A percentile compares a stretch with the other conserved stretches of the same genome.
phyloP scores from a whole-genome alignment of 2,329 filamentous ascomycete species.

The Colletotrichum tropicicola region DNA sequence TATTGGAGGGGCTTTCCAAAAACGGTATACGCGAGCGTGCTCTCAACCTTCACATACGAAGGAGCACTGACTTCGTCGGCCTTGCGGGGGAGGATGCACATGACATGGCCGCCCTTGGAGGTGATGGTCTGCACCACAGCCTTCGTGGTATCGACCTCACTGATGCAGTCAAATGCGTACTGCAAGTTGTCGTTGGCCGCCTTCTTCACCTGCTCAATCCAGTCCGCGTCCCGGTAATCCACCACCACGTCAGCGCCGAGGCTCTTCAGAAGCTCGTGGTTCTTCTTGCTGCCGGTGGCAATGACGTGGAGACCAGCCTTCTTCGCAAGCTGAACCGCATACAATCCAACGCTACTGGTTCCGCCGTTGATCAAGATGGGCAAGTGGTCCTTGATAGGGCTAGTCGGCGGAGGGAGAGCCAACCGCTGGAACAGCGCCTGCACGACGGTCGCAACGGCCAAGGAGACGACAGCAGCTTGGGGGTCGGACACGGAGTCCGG shows the following conservation, averaged over 20 bases:
- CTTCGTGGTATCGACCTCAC: constrained; percentile 39
- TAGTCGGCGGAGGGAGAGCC: constrained; percentile 7
- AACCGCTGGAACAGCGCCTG: constrained; percentile 26
- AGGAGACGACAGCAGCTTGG: constrained; percentile 16
- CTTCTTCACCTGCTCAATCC: constrained; percentile 25
- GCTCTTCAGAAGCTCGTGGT: constrained; percentile 47
- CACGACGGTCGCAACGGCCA: constrained; percentile 21
- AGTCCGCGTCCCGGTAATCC: constrained; percentile 49
- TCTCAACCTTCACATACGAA: constrained; percentile 24
- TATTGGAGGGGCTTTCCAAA: constrained; percentile 11
- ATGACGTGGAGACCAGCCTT: constrained; percentile 21
- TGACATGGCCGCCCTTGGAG: constrained; percentile 38
- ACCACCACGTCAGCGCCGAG: constrained; percentile 57
- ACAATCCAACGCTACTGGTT: constrained; percentile 33
- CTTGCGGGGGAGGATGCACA: constrained; percentile 36
- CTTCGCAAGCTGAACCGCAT: constrained; percentile 24
- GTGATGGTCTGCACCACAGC: constrained; percentile 37
- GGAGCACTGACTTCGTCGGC: constrained; percentile 19
- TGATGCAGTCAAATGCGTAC: constrained; percentile 41
- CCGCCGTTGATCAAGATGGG: constrained; percentile 38
- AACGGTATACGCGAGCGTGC: constrained; percentile 22
- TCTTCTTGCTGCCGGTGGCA: constrained; percentile 35
- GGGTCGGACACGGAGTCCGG: constrained; percentile 3
- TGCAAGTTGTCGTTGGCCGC: constrained; percentile 31
- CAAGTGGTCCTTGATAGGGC: constrained; percentile 6